These are phyloP conservation scores for Oryza nivara DNA, from an alignment of 176 grass and related monocot species.

Conservation along the genomic window DNA sequence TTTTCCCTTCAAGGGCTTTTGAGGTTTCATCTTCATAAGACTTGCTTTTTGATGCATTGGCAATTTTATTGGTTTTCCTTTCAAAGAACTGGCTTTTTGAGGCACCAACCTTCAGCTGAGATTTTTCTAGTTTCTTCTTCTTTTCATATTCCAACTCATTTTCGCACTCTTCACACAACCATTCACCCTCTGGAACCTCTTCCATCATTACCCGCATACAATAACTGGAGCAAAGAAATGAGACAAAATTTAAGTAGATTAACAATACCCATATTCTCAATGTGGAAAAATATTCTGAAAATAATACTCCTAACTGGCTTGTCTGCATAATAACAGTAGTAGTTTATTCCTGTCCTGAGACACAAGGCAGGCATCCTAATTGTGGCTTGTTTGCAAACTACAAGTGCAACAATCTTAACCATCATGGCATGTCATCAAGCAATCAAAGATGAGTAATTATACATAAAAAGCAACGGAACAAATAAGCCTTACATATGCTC, in stretches of 20 bases:
- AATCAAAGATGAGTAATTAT: not conserved
- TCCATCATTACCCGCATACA: conserved; percentile 83
- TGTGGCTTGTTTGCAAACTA: conserved; percentile 1
- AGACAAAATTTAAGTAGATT: conserved; percentile 26
- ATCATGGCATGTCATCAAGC: not conserved
- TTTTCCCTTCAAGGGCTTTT: conserved; percentile 43
- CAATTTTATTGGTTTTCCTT: conserved; percentile 39
- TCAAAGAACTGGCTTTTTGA: conserved; percentile 40
- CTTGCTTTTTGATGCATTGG: conserved; percentile 10
- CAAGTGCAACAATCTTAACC: conserved; percentile 7
- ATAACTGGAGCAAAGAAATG: conserved; percentile 67
- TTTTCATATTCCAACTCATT: conserved; percentile 60
- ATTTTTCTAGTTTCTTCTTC: conserved; percentile 49
- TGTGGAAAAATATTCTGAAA: not conserved
- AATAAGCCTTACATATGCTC: conserved; percentile 82
- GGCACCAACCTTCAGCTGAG: conserved; percentile 41
- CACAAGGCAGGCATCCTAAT: conserved; percentile 17
- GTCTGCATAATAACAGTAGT: not conserved
- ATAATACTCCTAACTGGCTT: not conserved
- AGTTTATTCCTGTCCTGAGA: not conserved
- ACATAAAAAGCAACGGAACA: conserved; percentile 10
- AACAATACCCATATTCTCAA: conserved; percentile 22
- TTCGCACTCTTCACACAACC: conserved; percentile 97
- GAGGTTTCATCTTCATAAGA: conserved; percentile 26
- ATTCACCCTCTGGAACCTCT: conserved; percentile 78